phyloP scores from a whole-genome alignment of 1,284 basidiomycete species.

The Ceratobasidium sp. region DNA sequence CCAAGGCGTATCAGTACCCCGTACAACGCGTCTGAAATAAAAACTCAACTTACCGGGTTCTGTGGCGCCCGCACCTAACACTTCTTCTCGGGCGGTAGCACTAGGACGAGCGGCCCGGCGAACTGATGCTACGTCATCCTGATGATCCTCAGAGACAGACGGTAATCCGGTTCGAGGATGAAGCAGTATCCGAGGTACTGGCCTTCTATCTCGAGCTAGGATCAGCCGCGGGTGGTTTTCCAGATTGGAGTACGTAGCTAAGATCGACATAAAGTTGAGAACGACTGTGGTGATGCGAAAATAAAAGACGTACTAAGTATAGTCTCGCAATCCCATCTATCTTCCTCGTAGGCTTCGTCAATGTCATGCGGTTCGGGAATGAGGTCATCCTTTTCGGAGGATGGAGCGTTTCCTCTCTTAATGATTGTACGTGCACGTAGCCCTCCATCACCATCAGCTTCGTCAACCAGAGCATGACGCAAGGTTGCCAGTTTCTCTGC shows the following conservation, averaged over 20 bases:
- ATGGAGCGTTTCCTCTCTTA: constrained; percentile 46
- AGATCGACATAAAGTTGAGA: constrained; percentile 1
- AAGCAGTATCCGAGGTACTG: constrained; percentile 68
- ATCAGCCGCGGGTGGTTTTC: constrained; percentile 94
- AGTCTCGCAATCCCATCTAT: constrained; percentile 94
- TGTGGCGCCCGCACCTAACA: constrained; percentile 31
- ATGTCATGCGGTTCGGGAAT: constrained; percentile 61
- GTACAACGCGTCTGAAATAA: background rate
- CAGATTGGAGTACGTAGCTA: constrained; percentile 93
- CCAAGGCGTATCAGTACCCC: background rate
- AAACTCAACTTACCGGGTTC: constrained; percentile 41
- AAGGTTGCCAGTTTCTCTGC: constrained; percentile 80
- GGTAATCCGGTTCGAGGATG: constrained; percentile 81
- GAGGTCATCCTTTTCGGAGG: constrained; percentile 54
- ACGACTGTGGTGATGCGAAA: background rate
- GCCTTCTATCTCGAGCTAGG: constrained; percentile 62
- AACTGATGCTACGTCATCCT: constrained; percentile 5
- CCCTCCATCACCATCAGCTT: constrained; percentile 42
- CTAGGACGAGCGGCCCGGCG: constrained; percentile 12
- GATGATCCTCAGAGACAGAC: constrained; percentile 50
- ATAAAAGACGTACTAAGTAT: constrained; percentile 75
- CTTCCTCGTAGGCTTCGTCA: constrained; percentile 64
- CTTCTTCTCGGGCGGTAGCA: constrained; percentile 38
- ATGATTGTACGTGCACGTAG: constrained; percentile 42
- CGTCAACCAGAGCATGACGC: constrained; percentile 74